These are phyloP conservation scores for Penicillium silybi DNA, from an alignment of 495 filamentous ascomycete genomes.

Conservation along the genomic window DNA sequence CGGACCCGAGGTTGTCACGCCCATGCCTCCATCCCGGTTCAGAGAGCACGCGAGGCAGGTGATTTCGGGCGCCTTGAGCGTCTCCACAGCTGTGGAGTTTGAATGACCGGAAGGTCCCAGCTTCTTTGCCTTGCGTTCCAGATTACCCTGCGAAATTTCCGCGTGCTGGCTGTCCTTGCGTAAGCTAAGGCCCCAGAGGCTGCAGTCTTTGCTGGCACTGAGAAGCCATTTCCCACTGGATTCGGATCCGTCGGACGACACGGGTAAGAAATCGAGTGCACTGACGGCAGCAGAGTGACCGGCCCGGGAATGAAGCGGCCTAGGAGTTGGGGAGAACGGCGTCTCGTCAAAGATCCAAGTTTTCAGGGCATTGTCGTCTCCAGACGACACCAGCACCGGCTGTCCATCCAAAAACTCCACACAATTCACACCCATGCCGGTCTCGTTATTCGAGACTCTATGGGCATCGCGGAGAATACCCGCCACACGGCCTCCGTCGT, in stretches of 20 bases:
- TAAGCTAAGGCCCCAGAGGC: constrained; percentile 92
- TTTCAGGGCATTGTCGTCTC: constrained; percentile 87
- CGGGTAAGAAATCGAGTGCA: constrained; percentile 73
- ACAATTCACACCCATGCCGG: constrained; percentile 62
- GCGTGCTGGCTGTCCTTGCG: constrained; percentile 91
- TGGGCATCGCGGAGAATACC: constrained; percentile 84
- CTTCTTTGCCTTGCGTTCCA: constrained; percentile 82
- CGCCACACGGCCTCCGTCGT: constrained; percentile 74
- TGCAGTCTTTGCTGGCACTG: constrained; percentile 80
- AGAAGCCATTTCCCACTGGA: constrained; percentile 89
- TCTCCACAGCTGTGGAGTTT: constrained; percentile 52
- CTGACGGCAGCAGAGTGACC: constrained; percentile 86
- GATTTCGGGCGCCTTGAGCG: constrained; percentile 83
- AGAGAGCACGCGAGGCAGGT: constrained; percentile 85
- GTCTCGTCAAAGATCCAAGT: constrained; percentile 92
- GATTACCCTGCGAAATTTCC: constrained; percentile 83
- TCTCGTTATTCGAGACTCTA: constrained; percentile 57
- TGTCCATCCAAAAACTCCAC: constrained; percentile 91
- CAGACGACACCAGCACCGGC: constrained; percentile 82
- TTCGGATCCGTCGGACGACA: constrained; percentile 84
- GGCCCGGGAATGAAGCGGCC: constrained; percentile 75
- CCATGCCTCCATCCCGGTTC: constrained; percentile 90
- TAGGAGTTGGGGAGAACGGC: constrained; percentile 77
- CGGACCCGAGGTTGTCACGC: constrained; percentile 62
- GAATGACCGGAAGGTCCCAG: constrained; percentile 54